Evolutionary conservation across 2,329 filamentous ascomycete genomes (phyloP), one percentile per base, ranked within the genome.

Genomic region (Falciphora oryzae): DNA sequence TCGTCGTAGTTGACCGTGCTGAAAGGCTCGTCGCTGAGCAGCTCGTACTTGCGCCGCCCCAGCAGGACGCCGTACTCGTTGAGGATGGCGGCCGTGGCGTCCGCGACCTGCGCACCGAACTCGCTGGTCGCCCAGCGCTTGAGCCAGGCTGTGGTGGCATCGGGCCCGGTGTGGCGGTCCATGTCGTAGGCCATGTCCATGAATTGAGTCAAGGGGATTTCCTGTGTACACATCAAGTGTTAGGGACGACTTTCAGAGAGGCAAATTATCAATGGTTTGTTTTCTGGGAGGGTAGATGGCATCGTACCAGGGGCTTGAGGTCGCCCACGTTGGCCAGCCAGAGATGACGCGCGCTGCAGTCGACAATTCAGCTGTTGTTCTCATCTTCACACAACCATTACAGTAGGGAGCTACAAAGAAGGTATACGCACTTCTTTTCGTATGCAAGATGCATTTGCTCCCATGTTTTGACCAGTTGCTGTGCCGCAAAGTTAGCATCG

Each of bases 291-390:
- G 63, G 16, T 11, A 4, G 44, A n/a, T 29, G 22, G 5, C 10
- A 16, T 18, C 29, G 28, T 35, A 73, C 70, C 62, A 83, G 74
- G 0, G 82, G 81, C 71, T 88, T 88, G 57, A 88, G 76, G 69
- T 89, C 85, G n/a, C 85, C 85, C 6, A 88, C 83, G 66, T 89
- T 89, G 56, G 85, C 81, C 59, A 88, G 80, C 86, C 85, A 88
- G 59, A 88, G 85, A 63, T 78, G 79, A 62, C 77, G 78, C 14
- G 61, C 61, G 6, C 44, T 53, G 7, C 16, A n/a, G 44, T n/a
- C 22, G 7, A 11, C 44, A 53, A n/a, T 18, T 53, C 44, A 53
- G 44, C 44, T 5, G 7, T 14, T n/a, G 16, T 11, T 7, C 22
- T 4, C 44, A 50, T 50, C 4, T 7, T 50, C 44, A 50, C 18